These are phyloP conservation scores for Claviceps lovelessii DNA, from an alignment of 2,329 filamentous ascomycete species.

Conservation along the genomic window DNA sequence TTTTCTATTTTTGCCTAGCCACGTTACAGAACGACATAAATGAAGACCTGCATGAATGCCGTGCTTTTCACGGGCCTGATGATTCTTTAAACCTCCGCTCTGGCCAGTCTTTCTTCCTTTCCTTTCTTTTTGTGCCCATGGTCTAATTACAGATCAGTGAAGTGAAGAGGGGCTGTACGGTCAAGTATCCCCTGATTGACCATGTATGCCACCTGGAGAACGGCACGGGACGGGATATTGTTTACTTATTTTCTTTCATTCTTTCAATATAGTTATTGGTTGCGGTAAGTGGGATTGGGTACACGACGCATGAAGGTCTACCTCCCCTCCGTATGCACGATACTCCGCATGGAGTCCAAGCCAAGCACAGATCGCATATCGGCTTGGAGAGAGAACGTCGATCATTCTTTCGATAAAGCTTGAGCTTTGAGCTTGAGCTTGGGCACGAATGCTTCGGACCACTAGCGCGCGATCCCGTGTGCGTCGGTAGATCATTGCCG, in stretches of 20 bases:
- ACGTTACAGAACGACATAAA: neutral
- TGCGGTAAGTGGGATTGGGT: neutral
- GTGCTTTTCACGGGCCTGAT: neutral
- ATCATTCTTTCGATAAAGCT: neutral
- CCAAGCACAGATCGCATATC: neutral
- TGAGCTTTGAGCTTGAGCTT: neutral
- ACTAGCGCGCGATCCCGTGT: neutral
- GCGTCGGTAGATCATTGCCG: too few species aligned
- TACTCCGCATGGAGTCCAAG: neutral
- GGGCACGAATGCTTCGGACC: neutral
- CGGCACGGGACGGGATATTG: too few species aligned
- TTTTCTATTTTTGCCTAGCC: neutral
- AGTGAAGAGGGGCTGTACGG: neutral
- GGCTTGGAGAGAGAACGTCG: neutral
- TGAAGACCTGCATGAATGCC: neutral
- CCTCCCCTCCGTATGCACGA: neutral
- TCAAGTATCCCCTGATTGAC: too few species aligned
- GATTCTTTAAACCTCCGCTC: neutral
- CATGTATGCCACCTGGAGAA: too few species aligned
- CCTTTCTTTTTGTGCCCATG: too few species aligned
- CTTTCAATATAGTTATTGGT: too few species aligned
- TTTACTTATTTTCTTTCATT: neutral
- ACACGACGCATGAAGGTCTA: neutral
- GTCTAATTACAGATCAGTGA: too few species aligned
- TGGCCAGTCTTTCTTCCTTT: too few species aligned